Evolutionary conservation across 2,329 filamentous ascomycete species (phyloP).

Genomic region (Paraphoma chrysanthemicola): DNA sequence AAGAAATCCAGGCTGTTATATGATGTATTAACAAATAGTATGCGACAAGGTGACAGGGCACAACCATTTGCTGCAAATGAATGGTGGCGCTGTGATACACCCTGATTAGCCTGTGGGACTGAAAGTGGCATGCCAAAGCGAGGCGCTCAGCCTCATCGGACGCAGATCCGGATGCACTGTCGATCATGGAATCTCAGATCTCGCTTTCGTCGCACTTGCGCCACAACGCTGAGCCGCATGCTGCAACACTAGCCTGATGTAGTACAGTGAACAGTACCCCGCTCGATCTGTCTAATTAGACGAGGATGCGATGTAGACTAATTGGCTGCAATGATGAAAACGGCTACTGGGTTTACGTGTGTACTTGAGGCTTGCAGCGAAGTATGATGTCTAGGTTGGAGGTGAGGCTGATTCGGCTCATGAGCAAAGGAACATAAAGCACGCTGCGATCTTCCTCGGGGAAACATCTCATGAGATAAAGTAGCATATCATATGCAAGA

Average conservation of each 20-base stretch:
- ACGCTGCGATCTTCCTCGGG: no score
- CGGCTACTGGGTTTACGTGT: background rate
- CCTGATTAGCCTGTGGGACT: no score
- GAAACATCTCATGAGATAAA: no score
- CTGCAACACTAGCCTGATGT: background rate
- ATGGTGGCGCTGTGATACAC: no score
- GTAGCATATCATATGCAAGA: no score
- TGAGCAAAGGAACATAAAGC: background rate
- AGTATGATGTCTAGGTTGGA: background rate
- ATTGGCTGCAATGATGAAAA: background rate
- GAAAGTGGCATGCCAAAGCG: background rate
- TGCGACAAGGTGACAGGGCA: no score
- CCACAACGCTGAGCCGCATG: background rate
- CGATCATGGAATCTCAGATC: conserved; percentile 9
- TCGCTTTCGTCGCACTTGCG: conserved; percentile 7
- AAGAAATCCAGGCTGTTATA: no score
- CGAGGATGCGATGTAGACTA: background rate
- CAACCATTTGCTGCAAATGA: no score
- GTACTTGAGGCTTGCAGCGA: background rate
- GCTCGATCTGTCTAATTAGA: background rate
- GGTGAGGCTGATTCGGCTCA: background rate
- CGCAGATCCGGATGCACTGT: background rate
- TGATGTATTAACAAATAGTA: no score
- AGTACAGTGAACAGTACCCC: background rate
- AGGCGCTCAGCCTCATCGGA: background rate